phyloP scores from a whole-genome alignment of 1,139 yeast genomes.

The Pichia norvegensis region DNA sequence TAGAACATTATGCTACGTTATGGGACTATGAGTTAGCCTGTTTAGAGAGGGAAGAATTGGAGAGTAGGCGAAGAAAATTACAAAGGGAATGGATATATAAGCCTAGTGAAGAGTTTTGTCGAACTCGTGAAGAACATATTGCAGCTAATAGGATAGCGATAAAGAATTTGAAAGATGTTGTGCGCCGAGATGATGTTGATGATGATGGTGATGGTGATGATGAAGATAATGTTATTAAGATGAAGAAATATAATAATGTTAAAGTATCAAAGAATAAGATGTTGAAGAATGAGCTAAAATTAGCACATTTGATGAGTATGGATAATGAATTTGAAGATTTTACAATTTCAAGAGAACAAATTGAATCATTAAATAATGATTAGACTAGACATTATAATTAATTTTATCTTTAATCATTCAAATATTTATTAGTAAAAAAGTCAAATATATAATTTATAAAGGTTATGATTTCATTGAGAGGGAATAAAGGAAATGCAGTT shows the following conservation, averaged over 20 bases:
- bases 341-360: constrained; percentile 8
- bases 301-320: constrained; percentile 7
- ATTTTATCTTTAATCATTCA: neutral
- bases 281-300: constrained; percentile 9
- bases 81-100: constrained; percentile 15
- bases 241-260: constrained; percentile 15
- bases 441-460: neutral
- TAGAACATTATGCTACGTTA: constrained; percentile 12
- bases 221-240: constrained; percentile 28
- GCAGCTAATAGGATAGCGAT: constrained; percentile 2
- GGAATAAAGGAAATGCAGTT: neutral
- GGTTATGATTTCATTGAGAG: neutral
- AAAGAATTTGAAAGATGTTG: constrained; percentile 9
- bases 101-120: constrained; percentile 20
- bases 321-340: constrained; percentile 6
- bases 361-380: constrained; percentile 10
- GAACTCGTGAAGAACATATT: constrained; percentile 2
- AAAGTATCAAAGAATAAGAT: constrained; percentile 5
- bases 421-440: neutral
- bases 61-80: constrained; percentile 16
- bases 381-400: neutral
- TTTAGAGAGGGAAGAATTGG: constrained; percentile 28
- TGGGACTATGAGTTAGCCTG: constrained; percentile 24
- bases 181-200: neutral
- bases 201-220: constrained; percentile 10